Evolutionary conservation across 768 basidiomycete species (phyloP).

Genomic region (Podaxis sp.): DNA sequence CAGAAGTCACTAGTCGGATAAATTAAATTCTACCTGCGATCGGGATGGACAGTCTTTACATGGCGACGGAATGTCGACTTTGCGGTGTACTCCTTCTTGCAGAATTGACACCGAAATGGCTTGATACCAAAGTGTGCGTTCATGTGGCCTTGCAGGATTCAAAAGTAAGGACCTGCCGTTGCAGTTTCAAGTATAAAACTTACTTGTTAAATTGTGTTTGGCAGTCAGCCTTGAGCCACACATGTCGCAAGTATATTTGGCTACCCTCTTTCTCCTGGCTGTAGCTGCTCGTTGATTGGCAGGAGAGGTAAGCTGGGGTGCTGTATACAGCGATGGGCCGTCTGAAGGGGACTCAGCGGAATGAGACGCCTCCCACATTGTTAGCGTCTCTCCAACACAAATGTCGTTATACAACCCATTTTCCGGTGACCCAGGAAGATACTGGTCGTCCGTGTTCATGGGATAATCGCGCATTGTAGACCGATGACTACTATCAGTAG

Average conservation of each 20-base stretch:
- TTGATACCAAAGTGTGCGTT: constrained; percentile 20
- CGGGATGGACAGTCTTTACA: constrained; percentile 17
- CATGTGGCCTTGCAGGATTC: constrained; percentile 14
- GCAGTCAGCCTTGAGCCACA: constrained; percentile 27
- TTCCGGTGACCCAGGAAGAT: not conserved
- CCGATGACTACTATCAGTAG: not conserved
- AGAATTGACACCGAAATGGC: constrained; percentile 14
- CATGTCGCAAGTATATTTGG: constrained; percentile 23
- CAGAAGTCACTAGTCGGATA: not conserved
- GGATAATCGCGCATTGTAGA: not conserved
- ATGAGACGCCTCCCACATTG: not conserved
- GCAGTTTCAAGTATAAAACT: constrained; percentile 12
- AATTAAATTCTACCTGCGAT: not conserved
- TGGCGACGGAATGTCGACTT: constrained; percentile 18
- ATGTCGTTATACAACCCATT: not conserved
- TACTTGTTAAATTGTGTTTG: constrained; percentile 28
- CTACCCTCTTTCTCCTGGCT: constrained; percentile 21
- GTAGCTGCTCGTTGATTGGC: constrained; percentile 7
- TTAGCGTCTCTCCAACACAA: not conserved
- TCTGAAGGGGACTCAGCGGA: not conserved
- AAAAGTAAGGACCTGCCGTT: not conserved
- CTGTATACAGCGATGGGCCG: not conserved
- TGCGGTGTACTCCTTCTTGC: constrained; percentile 17
- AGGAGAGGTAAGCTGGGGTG: constrained; percentile 5
- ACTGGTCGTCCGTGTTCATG: not conserved